Base-by-base conservation (phyloP, 1,284 basidiomycete genomes). In the Sphagnurus paluster region DNA sequence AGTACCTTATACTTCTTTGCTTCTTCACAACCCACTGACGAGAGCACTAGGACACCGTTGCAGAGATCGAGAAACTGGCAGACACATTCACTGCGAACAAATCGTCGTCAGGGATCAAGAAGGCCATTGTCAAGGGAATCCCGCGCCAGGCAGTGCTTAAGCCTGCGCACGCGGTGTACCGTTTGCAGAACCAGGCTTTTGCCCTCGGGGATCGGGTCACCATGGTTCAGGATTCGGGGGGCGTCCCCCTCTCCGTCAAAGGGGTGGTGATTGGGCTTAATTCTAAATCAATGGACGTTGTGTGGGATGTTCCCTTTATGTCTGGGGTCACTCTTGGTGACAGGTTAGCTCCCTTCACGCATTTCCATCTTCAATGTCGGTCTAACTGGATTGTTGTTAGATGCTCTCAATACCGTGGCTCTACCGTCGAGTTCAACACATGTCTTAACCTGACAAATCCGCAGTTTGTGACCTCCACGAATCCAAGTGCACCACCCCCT, bases 221-320 rank as follows among this genome's bases (percentile, higher is more conserved):
- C 21, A 96, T 96, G 87, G 93, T 98, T 1, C 87, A 92, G 56
- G 96, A 99, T 64, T 85, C 90, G 0, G 96, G 96, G n/a, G 85
- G 87, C 19, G 93, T 99, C 0, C 94, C 95, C 0, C 75, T 98
- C 8, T 85, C 87, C 2, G 88, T 89, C 45, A 96, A 96, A 65
- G 97, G 97, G 32, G 91, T 96, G 7, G 93, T 98, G 13, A 82
- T 99, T 43, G 93, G 95, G 4, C 71, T 99, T 58, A 89, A 84
- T 57, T 72, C 84, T 9, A 90, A 87, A 60, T 84, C 87, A 8
- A 88, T 99, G 76, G 97, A 99, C 64, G 87, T 99, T n/a, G 81
- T 97, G 0, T 99, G 97, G 87, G 97, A 99, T 65, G 84, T 88
- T 16, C 80, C 93, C 0, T 99, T 98, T 72, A 90, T 99, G 78